A percentile compares a stretch with the other conserved stretches of the same genome.
Evolutionary conservation across 257 asterid species (phyloP).

Genomic region (Penstemon barbatus): DNA sequence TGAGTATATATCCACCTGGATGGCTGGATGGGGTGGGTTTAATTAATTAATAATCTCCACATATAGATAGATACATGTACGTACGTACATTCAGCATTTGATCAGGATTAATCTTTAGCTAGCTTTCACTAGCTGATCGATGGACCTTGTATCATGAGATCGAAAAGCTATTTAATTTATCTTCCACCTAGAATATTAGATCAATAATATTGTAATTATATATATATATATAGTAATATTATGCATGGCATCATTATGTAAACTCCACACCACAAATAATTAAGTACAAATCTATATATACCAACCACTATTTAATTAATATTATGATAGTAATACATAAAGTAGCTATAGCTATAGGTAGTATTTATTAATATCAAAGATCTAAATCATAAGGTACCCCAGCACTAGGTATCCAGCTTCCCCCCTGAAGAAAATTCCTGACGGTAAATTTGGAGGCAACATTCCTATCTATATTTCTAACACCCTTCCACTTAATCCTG

Average conservation of each 20-base stretch:
- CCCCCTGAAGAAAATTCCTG: background rate
- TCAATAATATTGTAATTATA: conserved; percentile 1
- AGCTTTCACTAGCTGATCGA: conserved; percentile 71
- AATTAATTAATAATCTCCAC: conserved; percentile 76
- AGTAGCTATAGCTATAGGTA: no score
- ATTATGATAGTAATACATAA: no score
- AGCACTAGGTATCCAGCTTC: background rate
- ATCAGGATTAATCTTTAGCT: conserved; percentile 73
- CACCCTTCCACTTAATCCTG: background rate
- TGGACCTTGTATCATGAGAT: conserved; percentile 94
- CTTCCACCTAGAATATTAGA: conserved; percentile 52
- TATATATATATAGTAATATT: no score
- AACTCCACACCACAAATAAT: no score
- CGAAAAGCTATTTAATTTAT: conserved; percentile 53
- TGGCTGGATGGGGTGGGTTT: conserved; percentile 68
- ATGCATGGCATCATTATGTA: no score
- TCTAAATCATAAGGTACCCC: conserved; percentile 7
- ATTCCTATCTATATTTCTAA: background rate
- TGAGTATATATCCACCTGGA: conserved; percentile 76
- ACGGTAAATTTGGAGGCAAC: background rate
- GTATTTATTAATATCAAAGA: background rate
- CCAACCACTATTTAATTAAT: no score
- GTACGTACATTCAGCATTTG: conserved; percentile 84
- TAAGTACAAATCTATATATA: no score
- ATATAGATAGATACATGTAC: conserved; percentile 51